Percentiles rank a stretch among this genome's conserved stretches.
Evolutionary conservation across 176 grass and related monocot genomes (phyloP).

Genomic region (Carex parvula): DNA sequence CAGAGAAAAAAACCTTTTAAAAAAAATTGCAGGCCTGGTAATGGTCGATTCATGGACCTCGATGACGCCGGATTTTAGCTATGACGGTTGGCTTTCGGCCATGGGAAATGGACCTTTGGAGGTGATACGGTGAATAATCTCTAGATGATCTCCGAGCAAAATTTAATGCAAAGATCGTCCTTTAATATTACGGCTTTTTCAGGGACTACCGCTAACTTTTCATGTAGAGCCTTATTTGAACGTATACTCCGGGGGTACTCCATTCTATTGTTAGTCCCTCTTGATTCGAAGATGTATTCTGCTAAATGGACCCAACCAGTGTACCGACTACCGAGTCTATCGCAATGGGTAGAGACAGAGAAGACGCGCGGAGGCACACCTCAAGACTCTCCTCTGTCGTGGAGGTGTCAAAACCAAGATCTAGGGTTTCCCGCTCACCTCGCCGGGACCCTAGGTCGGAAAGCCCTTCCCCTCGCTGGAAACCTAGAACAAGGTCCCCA

Average conservation of each 20-base stretch:
- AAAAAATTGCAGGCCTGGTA: not conserved
- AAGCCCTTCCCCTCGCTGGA: constrained; percentile 19
- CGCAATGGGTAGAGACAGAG: constrained; percentile 24
- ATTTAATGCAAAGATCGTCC: not conserved
- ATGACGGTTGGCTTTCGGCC: not conserved
- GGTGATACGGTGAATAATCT: not conserved
- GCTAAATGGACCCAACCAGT: not conserved
- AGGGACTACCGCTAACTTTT: too few species aligned
- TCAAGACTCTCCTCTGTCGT: constrained; percentile 59
- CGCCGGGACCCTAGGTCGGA: not conserved
- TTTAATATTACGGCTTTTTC: too few species aligned
- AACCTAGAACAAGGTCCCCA: constrained; percentile 1
- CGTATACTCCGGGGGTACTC: not conserved
- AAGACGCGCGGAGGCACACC: constrained; percentile 37
- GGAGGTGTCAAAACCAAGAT: constrained; percentile 32
- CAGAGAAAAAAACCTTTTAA: not conserved
- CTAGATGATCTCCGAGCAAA: too few species aligned
- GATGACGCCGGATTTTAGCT: not conserved
- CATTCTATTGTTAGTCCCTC: not conserved
- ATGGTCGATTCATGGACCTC: not conserved
- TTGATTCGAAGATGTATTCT: not conserved
- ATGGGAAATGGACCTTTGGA: not conserved
- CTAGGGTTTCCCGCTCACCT: constrained; percentile 45
- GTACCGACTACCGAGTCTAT: not conserved
- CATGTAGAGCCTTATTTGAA: not conserved